A percentile compares a stretch with the other conserved stretches of the same genome.
These are phyloP conservation scores for Nepenthes alata DNA, from an alignment of 179 eudicot species.

Conservation along the genomic window DNA sequence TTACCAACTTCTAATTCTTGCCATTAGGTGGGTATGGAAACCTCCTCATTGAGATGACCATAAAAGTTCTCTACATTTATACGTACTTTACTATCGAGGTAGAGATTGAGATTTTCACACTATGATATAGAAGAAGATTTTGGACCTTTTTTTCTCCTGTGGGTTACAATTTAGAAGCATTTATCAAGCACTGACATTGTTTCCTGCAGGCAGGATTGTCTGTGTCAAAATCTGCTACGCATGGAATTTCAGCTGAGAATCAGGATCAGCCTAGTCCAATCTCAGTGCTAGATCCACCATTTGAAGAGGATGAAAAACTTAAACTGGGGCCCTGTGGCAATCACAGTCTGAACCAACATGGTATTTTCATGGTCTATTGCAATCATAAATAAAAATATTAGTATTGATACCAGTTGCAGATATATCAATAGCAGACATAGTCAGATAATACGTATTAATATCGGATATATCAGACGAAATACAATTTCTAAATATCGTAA, in stretches of 20 bases:
- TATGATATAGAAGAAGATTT: background rate
- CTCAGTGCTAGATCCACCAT: conserved; percentile 67
- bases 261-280: conserved; percentile 93
- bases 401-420: too few species aligned
- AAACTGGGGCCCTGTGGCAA: conserved; percentile 23
- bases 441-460: too few species aligned
- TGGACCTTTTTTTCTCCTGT: background rate
- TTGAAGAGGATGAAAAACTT: conserved; percentile 57
- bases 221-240: conserved; percentile 20
- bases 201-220: conserved; percentile 35
- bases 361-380: conserved; percentile 15
- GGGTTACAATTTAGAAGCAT: background rate
- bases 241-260: conserved; percentile 39
- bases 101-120: background rate
- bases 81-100: background rate
- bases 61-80: too few species aligned
- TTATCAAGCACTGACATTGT: conserved; percentile 3
- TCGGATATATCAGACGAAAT: too few species aligned
- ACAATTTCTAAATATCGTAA: too few species aligned
- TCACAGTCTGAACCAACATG: conserved; percentile 32
- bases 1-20: too few species aligned
- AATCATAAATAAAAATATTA: background rate
- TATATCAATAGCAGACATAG: too few species aligned
- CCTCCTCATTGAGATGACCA: too few species aligned
- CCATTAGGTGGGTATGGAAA: too few species aligned